phyloP scores from a whole-genome alignment of 169 alveolate genomes.

The Cryptosporidium andersoni region DNA sequence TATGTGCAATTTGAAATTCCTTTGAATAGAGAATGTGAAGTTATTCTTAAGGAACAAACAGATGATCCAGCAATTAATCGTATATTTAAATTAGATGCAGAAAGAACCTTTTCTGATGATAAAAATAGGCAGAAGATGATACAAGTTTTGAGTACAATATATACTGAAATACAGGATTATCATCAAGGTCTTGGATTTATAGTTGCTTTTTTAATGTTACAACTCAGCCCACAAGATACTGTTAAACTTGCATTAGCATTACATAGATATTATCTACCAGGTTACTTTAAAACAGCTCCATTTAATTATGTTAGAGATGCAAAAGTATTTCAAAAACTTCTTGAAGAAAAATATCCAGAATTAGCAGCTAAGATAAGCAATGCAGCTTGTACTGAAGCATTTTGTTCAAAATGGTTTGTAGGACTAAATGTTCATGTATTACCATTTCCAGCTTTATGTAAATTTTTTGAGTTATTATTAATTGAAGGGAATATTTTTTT shows the following conservation, averaged over 20 bases:
- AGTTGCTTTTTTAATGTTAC: conserved; percentile 74
- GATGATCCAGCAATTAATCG: conserved; percentile 71
- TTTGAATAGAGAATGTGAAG: conserved; percentile 4
- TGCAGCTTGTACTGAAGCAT: conserved; percentile 77
- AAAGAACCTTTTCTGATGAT: conserved; percentile 73
- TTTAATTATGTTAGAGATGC: conserved; percentile 78
- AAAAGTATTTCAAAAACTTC: conserved; percentile 72
- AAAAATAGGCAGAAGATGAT: conserved; percentile 70
- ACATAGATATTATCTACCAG: conserved; percentile 76
- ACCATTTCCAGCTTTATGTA: conserved; percentile 74
- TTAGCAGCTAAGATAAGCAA: conserved; percentile 62
- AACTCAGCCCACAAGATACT: conserved; percentile 72
- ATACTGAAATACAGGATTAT: conserved; percentile 73
- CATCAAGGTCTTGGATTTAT: conserved; percentile 79
- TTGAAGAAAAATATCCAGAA: conserved; percentile 67
- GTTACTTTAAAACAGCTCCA: conserved; percentile 78
- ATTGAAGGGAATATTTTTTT: conserved; percentile 71
- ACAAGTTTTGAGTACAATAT: conserved; percentile 57
- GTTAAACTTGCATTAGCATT: conserved; percentile 69
- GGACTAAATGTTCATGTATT: conserved; percentile 78
- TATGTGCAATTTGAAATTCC: not conserved
- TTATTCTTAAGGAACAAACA: conserved; percentile 39
- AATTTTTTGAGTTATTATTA: conserved; percentile 72
- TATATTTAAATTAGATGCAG: conserved; percentile 76
- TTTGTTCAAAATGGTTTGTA: conserved; percentile 77